Evolutionary conservation across 73 alveolate species (phyloP).

Genomic region (Paramecium pentaurelia): DNA sequence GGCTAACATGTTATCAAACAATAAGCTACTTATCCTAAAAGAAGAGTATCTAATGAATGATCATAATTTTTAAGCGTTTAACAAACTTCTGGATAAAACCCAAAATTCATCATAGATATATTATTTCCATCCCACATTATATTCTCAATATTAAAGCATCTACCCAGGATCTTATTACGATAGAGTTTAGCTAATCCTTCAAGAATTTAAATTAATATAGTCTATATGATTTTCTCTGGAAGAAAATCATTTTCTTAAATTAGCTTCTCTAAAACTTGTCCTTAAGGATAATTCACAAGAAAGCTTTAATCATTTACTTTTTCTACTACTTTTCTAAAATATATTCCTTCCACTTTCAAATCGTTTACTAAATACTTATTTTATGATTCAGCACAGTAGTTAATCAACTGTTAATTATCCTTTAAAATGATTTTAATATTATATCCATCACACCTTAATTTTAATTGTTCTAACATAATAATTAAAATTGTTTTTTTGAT

Average conservation of each 20-base stretch:
- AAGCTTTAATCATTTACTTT: neutral
- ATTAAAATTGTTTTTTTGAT: neutral
- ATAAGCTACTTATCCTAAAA: neutral
- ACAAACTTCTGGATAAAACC: neutral
- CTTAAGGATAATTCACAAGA: neutral
- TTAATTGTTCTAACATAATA: neutral
- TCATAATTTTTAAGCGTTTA: neutral
- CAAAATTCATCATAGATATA: neutral
- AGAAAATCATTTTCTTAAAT: neutral
- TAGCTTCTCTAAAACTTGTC: neutral
- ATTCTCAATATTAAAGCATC: neutral
- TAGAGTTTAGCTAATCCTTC: neutral
- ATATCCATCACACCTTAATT: neutral
- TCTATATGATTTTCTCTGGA: neutral
- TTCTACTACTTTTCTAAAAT: neutral
- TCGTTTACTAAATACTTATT: neutral
- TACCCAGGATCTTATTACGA: neutral
- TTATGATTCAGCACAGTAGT: neutral
- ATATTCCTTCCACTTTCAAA: neutral
- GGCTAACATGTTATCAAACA: neutral
- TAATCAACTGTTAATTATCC: neutral
- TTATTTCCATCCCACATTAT: neutral
- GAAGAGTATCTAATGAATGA: neutral
- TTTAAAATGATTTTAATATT: neutral
- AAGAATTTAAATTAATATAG: neutral